These are phyloP conservation scores for Phaseolus coccineus DNA, from an alignment of 331 rosid species.

Conservation along the genomic window DNA sequence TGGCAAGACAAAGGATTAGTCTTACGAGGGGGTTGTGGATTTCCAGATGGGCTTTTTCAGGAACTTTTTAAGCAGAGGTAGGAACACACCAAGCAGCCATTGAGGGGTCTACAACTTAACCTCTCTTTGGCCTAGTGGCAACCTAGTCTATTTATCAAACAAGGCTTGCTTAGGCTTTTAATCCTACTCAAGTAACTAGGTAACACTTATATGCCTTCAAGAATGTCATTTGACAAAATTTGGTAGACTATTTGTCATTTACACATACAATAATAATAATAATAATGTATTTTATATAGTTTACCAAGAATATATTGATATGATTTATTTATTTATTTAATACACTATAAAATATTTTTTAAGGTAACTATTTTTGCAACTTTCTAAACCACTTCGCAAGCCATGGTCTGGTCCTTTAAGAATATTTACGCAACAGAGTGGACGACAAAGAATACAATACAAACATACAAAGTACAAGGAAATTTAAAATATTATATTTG, in stretches of 20 bases:
- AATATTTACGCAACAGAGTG: slow-evolving; percentile 22
- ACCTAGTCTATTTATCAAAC: background rate
- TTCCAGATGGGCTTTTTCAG: background rate
- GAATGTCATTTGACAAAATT: background rate
- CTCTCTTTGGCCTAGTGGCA: background rate
- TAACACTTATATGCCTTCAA: background rate
- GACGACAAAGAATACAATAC: background rate
- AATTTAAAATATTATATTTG: background rate
- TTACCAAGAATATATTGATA: background rate
- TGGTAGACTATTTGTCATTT: background rate
- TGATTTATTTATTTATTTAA: too few species aligned
- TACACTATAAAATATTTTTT: too few species aligned
- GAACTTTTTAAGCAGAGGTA: background rate
- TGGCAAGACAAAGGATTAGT: background rate
- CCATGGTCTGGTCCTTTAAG: slow-evolving; percentile 1
- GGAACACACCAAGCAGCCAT: background rate
- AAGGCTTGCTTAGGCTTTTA: background rate
- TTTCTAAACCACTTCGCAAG: background rate
- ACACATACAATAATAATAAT: background rate
- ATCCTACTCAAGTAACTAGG: background rate
- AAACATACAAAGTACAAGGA: slow-evolving; percentile 13
- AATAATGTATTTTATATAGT: background rate
- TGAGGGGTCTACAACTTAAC: background rate
- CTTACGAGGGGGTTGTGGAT: background rate
- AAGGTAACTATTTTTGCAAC: background rate